These are phyloP conservation scores for Solanum pimpinellifolium DNA, from an alignment of 257 asterid species.

Conservation along the genomic window DNA sequence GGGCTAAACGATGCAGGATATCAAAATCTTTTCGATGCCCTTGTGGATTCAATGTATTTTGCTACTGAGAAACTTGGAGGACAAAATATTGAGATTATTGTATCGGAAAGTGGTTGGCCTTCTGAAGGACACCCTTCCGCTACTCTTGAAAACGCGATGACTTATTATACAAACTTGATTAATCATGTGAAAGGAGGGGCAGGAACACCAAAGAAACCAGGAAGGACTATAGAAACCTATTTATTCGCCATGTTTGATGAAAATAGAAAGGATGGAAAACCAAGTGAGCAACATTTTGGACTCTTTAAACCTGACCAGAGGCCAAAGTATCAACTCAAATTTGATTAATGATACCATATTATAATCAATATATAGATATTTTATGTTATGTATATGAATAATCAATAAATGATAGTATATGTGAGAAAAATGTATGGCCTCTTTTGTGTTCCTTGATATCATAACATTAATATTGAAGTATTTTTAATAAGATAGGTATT, in stretches of 20 bases:
- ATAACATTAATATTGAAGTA: no score
- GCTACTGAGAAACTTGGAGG: slow-evolving; percentile 24
- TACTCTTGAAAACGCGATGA: not conserved
- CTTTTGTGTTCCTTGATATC: no score
- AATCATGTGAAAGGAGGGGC: not conserved
- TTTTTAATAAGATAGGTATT: no score
- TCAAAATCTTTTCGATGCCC: slow-evolving; percentile 27
- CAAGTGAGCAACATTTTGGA: slow-evolving; percentile 31
- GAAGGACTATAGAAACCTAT: slow-evolving; percentile 26
- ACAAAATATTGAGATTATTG: slow-evolving; percentile 6
- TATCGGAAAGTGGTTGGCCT: slow-evolving; percentile 38
- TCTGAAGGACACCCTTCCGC: slow-evolving; percentile 11
- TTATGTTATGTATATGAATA: no score
- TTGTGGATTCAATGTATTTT: slow-evolving; percentile 16
- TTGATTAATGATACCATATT: not conserved
- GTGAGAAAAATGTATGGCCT: no score
- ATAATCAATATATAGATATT: no score
- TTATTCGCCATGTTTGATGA: slow-evolving; percentile 53
- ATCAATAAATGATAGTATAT: no score
- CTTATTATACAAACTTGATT: slow-evolving; percentile 8
- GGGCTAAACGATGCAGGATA: not conserved
- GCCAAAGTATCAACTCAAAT: slow-evolving; percentile 16
- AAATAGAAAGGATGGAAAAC: slow-evolving; percentile 13
- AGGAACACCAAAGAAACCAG: slow-evolving; percentile 30
- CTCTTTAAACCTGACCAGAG: slow-evolving; percentile 20